A percentile compares a stretch with the other conserved stretches of the same genome.
phyloP scores from a whole-genome alignment of 129 eudicot genomes.

The Lonicera japonica region DNA sequence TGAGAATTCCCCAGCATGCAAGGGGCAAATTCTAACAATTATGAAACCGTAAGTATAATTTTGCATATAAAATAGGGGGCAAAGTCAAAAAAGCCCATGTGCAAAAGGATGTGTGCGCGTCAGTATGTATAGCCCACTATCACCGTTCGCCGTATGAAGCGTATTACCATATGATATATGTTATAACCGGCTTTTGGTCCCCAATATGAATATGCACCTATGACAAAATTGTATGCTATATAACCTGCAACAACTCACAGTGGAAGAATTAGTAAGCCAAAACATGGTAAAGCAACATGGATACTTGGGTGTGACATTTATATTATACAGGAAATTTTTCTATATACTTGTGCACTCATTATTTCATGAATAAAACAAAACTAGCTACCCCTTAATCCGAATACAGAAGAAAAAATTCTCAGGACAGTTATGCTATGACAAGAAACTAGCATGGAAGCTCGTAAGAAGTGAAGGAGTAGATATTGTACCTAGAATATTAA shows the following conservation, averaged over 20 bases:
- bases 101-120: too few species aligned
- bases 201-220: conserved; percentile 98
- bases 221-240: conserved; percentile 80
- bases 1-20: too few species aligned
- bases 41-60: too few species aligned
- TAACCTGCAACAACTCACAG: conserved; percentile 51
- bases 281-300: not conserved
- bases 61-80: too few species aligned
- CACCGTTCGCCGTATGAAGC: not conserved
- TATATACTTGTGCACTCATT: not conserved
- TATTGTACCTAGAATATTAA: conserved; percentile 72
- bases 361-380: not conserved
- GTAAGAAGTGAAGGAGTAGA: not conserved
- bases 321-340: not conserved
- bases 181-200: conserved; percentile 95
- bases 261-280: conserved; percentile 1
- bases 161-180: conserved; percentile 76
- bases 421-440: not conserved
- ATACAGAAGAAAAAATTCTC: not conserved
- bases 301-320: not conserved
- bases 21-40: too few species aligned
- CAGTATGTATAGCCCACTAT: too few species aligned
- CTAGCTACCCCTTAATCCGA: not conserved
- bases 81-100: too few species aligned
- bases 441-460: not conserved